Evolutionary conservation across 2,329 filamentous ascomycete species (phyloP), one percentile per base, ranked within the genome.

Genomic region (Chrysoporthe deuterocubensis): DNA sequence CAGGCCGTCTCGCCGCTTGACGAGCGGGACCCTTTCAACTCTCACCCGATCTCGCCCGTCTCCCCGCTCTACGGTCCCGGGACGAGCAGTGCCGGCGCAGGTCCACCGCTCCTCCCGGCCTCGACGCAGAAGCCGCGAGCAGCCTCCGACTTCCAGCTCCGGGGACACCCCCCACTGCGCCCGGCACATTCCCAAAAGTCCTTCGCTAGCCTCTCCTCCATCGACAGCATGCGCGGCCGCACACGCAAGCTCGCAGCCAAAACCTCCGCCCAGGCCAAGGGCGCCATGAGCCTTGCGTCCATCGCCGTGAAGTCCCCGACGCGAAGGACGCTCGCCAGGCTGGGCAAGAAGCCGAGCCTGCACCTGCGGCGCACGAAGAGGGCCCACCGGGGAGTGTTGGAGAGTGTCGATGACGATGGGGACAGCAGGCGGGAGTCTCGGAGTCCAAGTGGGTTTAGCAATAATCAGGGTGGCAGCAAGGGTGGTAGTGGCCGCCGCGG

Each of bases 171-270:
- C 1, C 66, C 68, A 5, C 66, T 69, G 8, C 62, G 66, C 32
- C 68, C 64, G 16, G 62, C 62, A 14, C 48, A 65, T 16, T 69
- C 68, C 11, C 68, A 68, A 6, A 66, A 60, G 52, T 69, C 68
- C 14, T 62, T 69, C 18, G 65, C 63, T 6, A 67, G 65, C 58
- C 48, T 21, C 62, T 65, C 68, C n/a, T 68, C 65, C 1, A 60
- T 60, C n/a, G 65, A 67, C n/a, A 68, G 65, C n/a, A 58, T 69
- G 61, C 60, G 44, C 11, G 65, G 50, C 21, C 59, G 43, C 1
- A 68, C 68, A 2, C 62, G 62, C n/a, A 59, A 52, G 11, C 43
- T 69, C 13, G 68, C 65, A 1, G 62, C 62, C n/a, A 69, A 69
- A 18, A 62, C 65, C 21, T 68, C 68, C 1, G 68, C 68, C 4